A percentile compares a stretch with the other conserved stretches of the same genome.
These are phyloP conservation scores for Eucalyptus decipiens DNA, from an alignment of 345 rosid genomes.

Conservation along the genomic window DNA sequence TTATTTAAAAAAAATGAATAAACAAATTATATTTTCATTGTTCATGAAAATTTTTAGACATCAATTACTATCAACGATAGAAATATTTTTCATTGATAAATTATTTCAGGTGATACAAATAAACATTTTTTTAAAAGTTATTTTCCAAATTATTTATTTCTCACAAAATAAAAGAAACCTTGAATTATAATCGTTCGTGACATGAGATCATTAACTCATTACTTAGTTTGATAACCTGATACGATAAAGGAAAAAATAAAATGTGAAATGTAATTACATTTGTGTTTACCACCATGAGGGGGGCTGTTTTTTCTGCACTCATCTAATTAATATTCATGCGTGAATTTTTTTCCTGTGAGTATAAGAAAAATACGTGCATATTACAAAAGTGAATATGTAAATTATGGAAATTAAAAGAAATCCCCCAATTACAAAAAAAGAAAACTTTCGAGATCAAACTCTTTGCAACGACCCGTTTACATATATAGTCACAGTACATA, in stretches of 20 bases:
- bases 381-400: background rate
- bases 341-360: background rate
- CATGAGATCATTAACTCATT: background rate
- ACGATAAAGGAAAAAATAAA: too few species aligned
- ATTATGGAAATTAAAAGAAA: background rate
- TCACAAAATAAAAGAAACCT: background rate
- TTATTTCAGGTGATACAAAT: background rate
- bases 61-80: fast-evolving
- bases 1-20: too few species aligned
- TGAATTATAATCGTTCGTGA: too few species aligned
- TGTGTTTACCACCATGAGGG: background rate
- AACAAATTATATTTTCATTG: too few species aligned
- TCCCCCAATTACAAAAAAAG: background rate
- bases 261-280: too few species aligned
- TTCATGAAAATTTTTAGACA: too few species aligned
- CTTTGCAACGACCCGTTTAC: too few species aligned
- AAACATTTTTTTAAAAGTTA: too few species aligned
- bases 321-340: background rate
- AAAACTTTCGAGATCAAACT: background rate
- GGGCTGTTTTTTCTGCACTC: background rate
- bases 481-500: background rate
- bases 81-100: too few species aligned
- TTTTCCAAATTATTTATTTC: too few species aligned
- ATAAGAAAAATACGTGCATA: background rate
- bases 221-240: background rate